These are phyloP conservation scores for Magnolia officinalis DNA, from an alignment of 164 flowering plant genomes.

Conservation along the genomic window DNA sequence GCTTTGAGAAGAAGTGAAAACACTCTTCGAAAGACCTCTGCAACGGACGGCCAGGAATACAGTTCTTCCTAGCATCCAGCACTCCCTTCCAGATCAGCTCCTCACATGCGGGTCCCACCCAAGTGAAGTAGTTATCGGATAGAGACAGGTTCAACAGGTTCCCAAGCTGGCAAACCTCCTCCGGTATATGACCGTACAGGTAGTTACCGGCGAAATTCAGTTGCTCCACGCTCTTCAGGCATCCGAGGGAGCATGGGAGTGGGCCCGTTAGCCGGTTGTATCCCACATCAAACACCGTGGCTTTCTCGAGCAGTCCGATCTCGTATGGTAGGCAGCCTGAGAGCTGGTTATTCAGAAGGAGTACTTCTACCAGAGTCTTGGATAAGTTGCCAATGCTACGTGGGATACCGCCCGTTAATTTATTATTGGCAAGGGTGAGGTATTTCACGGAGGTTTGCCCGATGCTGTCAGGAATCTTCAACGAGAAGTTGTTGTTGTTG, in stretches of 20 bases:
- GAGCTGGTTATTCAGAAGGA: conserved; percentile 44
- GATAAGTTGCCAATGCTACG: conserved; percentile 27
- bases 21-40: conserved; percentile 17
- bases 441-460: conserved; percentile 24
- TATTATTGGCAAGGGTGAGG: conserved; percentile 53
- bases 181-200: conserved; percentile 51
- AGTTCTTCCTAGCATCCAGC: conserved; percentile 16
- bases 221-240: conserved; percentile 33
- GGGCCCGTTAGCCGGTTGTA: conserved; percentile 48
- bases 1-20: conserved; percentile 5
- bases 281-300: conserved; percentile 45
- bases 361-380: conserved; percentile 31
- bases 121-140: conserved; percentile 17
- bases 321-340: conserved; percentile 58
- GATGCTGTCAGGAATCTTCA: conserved; percentile 32
- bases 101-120: conserved; percentile 13
- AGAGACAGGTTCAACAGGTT: conserved; percentile 15
- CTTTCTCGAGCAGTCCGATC: conserved; percentile 37
- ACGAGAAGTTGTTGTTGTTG: conserved; percentile 45
- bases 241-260: conserved; percentile 48
- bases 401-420: conserved; percentile 43
- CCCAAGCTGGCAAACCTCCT: conserved; percentile 41
- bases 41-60: conserved; percentile 17
- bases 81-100: conserved; percentile 5
- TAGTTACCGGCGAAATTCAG: conserved; percentile 41